A percentile compares a stretch with the other conserved stretches of the same genome.
These are phyloP conservation scores for Bromus sterilis DNA, from an alignment of 176 grass and related monocot genomes.

Conservation along the genomic window DNA sequence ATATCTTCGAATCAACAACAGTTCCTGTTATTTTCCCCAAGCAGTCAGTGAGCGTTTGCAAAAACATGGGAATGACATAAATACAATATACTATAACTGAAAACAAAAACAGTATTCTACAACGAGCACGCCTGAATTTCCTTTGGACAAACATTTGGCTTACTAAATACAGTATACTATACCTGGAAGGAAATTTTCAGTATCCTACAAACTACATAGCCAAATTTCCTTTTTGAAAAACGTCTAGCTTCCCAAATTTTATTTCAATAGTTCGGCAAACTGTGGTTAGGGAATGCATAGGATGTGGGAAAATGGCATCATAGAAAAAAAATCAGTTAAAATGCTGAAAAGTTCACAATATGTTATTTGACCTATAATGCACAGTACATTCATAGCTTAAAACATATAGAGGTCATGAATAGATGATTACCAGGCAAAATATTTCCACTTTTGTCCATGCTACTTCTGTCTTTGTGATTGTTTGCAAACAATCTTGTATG, in stretches of 20 bases:
- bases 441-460: slow-evolving; percentile 94
- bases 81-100: background rate
- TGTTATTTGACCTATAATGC: background rate
- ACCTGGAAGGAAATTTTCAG: background rate
- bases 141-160: no score
- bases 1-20: slow-evolving; percentile 98
- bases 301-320: background rate
- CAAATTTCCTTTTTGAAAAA: background rate
- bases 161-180: background rate
- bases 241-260: background rate
- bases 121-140: no score
- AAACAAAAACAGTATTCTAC: background rate
- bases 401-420: background rate
- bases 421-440: slow-evolving; percentile 83
- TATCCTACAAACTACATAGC: background rate
- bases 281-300: background rate
- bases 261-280: background rate
- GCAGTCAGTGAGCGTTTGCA: background rate
- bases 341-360: background rate
- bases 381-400: background rate
- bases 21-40: slow-evolving; percentile 46
- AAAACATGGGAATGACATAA: background rate
- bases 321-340: background rate
- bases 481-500: slow-evolving; percentile 96
- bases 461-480: slow-evolving; percentile 98